Evolutionary conservation across 768 basidiomycete genomes (phyloP).

Genomic region (Pluteus cervinus): DNA sequence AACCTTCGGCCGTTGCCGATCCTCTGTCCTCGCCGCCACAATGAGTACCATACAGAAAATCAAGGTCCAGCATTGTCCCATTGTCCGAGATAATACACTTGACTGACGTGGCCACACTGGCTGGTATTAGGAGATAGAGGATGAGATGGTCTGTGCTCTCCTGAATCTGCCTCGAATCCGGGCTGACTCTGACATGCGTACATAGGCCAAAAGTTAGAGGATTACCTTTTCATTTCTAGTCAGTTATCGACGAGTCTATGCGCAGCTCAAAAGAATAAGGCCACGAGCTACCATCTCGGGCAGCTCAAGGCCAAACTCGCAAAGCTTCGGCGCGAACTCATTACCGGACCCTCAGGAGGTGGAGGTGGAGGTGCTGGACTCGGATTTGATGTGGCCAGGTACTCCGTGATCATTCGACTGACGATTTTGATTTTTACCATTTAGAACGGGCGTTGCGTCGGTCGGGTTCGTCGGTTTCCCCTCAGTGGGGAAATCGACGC

Average conservation of each 20-base stretch:
- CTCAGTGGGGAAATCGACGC: constrained; percentile 92
- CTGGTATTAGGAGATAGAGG: constrained; percentile 74
- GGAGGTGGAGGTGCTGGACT: constrained; percentile 86
- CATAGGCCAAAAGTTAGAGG: constrained; percentile 77
- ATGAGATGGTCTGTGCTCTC: constrained; percentile 78
- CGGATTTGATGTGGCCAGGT: constrained; percentile 94
- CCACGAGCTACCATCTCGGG: constrained; percentile 92
- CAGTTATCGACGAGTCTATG: constrained; percentile 10
- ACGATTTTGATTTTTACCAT: not conserved
- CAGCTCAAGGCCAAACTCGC: constrained; percentile 98
- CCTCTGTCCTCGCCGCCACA: constrained; percentile 25
- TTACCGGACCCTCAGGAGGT: constrained; percentile 65
- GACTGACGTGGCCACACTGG: too few relatives aligned
- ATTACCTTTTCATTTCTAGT: constrained; percentile 3
- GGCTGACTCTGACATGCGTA: constrained; percentile 18
- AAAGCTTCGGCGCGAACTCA: constrained; percentile 92
- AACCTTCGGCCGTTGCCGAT: constrained; percentile 33
- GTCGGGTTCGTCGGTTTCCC: constrained; percentile 92
- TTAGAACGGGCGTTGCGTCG: constrained; percentile 90
- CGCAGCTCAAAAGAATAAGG: constrained; percentile 93
- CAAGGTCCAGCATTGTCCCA: constrained; percentile 41
- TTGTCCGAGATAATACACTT: constrained; percentile 15
- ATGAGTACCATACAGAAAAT: constrained; percentile 94
- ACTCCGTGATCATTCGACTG: constrained; percentile 5
- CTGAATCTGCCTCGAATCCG: constrained; percentile 7